These are phyloP conservation scores for Termitomyces sp. DNA, from an alignment of 768 basidiomycete genomes.

Conservation along the genomic window DNA sequence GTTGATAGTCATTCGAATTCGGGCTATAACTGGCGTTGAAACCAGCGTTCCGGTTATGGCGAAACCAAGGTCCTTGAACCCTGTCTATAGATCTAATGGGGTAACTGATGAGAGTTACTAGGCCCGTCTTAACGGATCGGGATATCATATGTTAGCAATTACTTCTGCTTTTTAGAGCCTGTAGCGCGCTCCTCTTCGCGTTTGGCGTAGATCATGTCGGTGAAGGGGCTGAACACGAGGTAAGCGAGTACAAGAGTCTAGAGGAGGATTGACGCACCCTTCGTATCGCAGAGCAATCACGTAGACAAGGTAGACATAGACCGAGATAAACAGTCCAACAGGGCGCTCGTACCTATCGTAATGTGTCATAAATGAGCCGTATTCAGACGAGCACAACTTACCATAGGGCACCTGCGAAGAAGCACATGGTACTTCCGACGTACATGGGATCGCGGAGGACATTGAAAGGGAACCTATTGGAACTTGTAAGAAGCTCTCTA, in stretches of 20 bases:
- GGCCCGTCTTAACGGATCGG: conserved; percentile 6
- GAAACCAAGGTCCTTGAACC: conserved; percentile 1
- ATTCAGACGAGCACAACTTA: conserved; percentile 27
- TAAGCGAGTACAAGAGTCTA: not conserved
- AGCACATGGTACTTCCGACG: conserved; percentile 89
- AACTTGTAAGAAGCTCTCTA: not conserved
- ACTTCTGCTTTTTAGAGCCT: conserved; percentile 18
- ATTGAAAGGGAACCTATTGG: conserved; percentile 84
- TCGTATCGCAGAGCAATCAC: conserved; percentile 81
- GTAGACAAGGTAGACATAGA: conserved; percentile 84
- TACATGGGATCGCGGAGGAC: conserved; percentile 95
- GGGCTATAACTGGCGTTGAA: conserved; percentile 20
- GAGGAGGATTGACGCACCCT: conserved; percentile 53
- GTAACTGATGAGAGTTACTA: conserved; percentile 19
- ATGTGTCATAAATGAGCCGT: not conserved
- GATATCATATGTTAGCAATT: not conserved
- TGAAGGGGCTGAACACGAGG: conserved; percentile 54
- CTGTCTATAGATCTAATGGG: conserved; percentile 3
- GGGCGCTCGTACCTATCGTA: conserved; percentile 74
- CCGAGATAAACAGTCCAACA: conserved; percentile 73
- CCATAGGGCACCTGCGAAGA: conserved; percentile 85
- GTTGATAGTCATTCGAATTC: conserved; percentile 1
- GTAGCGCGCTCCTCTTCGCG: conserved; percentile 32
- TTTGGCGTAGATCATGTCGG: conserved; percentile 74
- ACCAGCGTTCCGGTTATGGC: conserved; percentile 4